Conservation (phyloP, 257 asterid genomes). For the Capsicum rhomboideum region DNA sequence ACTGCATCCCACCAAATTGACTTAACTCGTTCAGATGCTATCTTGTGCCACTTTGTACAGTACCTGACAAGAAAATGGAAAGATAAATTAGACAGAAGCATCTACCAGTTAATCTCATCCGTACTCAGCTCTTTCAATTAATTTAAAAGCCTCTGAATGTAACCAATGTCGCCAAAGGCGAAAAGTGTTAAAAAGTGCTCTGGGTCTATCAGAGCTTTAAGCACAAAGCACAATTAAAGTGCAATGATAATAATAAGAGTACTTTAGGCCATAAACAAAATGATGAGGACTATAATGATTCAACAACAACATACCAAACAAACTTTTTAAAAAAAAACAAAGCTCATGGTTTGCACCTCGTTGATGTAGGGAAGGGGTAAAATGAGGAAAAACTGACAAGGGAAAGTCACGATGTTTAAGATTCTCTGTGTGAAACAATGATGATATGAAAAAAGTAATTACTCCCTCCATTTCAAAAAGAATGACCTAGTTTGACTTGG, state of each 20-base stretch:
- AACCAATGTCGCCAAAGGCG: not conserved
- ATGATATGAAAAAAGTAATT: not conserved
- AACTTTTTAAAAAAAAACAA: not conserved
- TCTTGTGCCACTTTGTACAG: slow-evolving; percentile 90
- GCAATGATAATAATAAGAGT: not conserved
- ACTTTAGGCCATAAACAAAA: not conserved
- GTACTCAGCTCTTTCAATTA: not conserved
- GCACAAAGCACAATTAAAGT: not conserved
- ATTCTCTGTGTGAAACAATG: not conserved
- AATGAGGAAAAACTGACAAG: not conserved
- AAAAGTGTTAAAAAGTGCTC: not conserved
- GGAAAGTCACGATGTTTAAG: not conserved
- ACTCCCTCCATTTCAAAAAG: no score
- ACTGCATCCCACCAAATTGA: slow-evolving; percentile 84
- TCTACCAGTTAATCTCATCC: not conserved
- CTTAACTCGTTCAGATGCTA: slow-evolving; percentile 59
- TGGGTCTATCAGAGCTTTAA: not conserved
- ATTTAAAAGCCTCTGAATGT: not conserved
- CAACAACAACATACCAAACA: not conserved
- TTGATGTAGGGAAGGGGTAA: not conserved
- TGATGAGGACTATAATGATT: not conserved
- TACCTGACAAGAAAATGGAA: slow-evolving; percentile 40
- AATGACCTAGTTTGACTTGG: no score
- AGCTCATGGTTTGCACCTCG: not conserved
- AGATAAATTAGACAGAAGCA: not conserved